Evolutionary conservation across 345 rosid species (phyloP).

Genomic region (Nasturtium officinale): DNA sequence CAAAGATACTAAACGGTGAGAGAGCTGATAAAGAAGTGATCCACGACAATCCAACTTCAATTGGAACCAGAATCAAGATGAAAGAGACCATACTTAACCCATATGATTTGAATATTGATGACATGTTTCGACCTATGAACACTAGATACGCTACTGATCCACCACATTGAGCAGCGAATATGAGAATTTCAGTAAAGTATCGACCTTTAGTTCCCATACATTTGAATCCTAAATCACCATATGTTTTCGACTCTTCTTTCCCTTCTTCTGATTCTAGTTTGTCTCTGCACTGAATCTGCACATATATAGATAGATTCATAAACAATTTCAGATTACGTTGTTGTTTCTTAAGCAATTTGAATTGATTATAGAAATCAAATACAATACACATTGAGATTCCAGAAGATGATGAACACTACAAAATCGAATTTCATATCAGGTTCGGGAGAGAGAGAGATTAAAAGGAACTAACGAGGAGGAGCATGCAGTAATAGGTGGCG

Average conservation of each 20-base stretch:
- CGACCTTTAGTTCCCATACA: slow-evolving; percentile 79
- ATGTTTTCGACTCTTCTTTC: slow-evolving; percentile 59
- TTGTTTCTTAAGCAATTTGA: not conserved
- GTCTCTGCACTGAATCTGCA: slow-evolving; percentile 73
- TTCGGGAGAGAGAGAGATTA: not conserved
- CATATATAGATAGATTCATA: not conserved
- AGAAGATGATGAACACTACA: not conserved
- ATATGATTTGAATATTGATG: slow-evolving; percentile 55
- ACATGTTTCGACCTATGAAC: slow-evolving; percentile 83
- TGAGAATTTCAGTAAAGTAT: slow-evolving; percentile 71
- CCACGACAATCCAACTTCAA: slow-evolving; percentile 78
- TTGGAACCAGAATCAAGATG: slow-evolving; percentile 72
- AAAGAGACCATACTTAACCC: slow-evolving; percentile 48
- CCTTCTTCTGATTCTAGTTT: slow-evolving; percentile 60
- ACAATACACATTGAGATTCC: not conserved
- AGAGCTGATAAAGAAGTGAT: slow-evolving; percentile 70
- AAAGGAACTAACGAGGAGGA: slow-evolving; percentile 69
- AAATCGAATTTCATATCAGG: slow-evolving; percentile 1
- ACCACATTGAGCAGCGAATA: slow-evolving; percentile 80
- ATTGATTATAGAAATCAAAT: not conserved
- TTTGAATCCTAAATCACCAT: slow-evolving; percentile 80
- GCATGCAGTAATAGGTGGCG: slow-evolving; percentile 90
- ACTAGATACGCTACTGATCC: slow-evolving; percentile 84
- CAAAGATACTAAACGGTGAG: slow-evolving; percentile 86
- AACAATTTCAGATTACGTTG: not conserved